A percentile compares a stretch with the other conserved stretches of the same genome.
Evolutionary conservation across 306 rosid species (phyloP).

Genomic region (Trifolium subterraneum): DNA sequence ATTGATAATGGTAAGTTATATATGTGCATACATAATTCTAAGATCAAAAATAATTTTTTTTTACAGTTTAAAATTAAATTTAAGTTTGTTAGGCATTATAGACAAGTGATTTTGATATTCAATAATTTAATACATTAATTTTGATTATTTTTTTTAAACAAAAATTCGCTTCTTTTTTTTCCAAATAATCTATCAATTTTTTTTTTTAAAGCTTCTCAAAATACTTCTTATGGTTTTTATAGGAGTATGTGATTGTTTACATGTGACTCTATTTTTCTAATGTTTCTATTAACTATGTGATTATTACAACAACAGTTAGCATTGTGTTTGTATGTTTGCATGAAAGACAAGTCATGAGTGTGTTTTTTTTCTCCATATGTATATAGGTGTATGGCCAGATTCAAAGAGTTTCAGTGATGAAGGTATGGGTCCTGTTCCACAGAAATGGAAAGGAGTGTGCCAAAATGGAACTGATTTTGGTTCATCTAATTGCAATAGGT

Average conservation of each 20-base stretch:
- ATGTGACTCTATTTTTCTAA: not conserved
- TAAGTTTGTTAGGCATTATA: too few species aligned
- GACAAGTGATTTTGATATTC: not conserved
- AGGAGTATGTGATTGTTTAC: too few species aligned
- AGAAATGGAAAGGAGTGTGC: constrained; percentile 83
- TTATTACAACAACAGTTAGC: not conserved
- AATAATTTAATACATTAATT: too few species aligned
- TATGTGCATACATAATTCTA: not conserved
- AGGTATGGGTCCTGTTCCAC: constrained; percentile 76
- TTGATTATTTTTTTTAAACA: too few species aligned
- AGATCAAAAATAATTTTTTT: too few species aligned
- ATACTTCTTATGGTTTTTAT: too few species aligned
- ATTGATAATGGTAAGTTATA: constrained; percentile 68
- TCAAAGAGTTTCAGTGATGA: constrained; percentile 79
- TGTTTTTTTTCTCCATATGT: not conserved
- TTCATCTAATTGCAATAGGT: constrained; percentile 77
- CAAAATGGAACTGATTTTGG: constrained; percentile 65
- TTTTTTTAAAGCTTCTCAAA: too few species aligned
- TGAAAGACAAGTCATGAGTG: not conserved
- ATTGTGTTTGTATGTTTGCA: not conserved
- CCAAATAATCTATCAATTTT: too few species aligned
- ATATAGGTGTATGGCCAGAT: constrained; percentile 86
- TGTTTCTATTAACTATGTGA: not conserved
- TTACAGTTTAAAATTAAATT: too few species aligned
- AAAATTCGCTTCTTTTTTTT: too few species aligned